A percentile compares a stretch with the other conserved stretches of the same genome.
Evolutionary conservation across 345 rosid species (phyloP).

Genomic region (Eucalyptus pauciflora): DNA sequence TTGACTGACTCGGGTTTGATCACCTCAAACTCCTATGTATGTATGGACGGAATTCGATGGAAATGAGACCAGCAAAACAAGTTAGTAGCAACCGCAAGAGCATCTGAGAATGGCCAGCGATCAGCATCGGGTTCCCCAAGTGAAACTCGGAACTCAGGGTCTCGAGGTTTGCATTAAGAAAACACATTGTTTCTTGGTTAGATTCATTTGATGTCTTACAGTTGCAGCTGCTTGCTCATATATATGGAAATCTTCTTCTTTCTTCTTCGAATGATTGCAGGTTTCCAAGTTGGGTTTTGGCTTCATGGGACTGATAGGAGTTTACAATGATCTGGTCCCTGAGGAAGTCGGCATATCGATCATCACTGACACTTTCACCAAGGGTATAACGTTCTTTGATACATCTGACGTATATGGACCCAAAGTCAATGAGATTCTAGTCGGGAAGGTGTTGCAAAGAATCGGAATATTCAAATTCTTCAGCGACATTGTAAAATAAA

Average conservation of each 20-base stretch:
- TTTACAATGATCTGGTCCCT: not conserved
- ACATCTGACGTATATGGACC: not conserved
- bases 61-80: not conserved
- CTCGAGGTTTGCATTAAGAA: not conserved
- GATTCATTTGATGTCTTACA: not conserved
- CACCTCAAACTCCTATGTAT: not conserved
- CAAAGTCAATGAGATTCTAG: not conserved
- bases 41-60: not conserved
- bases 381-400: not conserved
- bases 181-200: not conserved
- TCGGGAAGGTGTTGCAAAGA: not conserved
- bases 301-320: not conserved
- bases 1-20: not conserved
- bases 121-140: not conserved
- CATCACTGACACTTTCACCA: not conserved
- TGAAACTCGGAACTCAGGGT: constrained; percentile 5
- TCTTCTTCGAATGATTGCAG: not conserved
- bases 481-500: not conserved
- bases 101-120: not conserved
- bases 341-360: not conserved
- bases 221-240: not conserved
- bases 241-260: not conserved
- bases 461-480: not conserved
- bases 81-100: not conserved
- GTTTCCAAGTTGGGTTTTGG: constrained; percentile 1